phyloP scores from a whole-genome alignment of 225 moss, liverwort and hornwort genomes.

The Asterella californica region DNA sequence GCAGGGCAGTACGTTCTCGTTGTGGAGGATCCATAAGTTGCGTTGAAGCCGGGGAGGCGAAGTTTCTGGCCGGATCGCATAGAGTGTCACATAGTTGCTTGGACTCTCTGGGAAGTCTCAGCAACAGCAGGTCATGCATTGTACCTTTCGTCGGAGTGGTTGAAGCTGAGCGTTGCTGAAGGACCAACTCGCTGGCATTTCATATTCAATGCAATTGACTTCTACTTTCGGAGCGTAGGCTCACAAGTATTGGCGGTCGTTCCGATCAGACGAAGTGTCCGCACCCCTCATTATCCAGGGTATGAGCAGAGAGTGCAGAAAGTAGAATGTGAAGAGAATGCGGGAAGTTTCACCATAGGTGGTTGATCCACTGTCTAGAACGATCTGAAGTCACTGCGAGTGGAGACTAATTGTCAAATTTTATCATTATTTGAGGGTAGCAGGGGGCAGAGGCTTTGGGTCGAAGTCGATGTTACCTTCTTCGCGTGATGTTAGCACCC shows the following conservation, averaged over 20 bases:
- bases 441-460: not conserved
- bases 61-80: not conserved
- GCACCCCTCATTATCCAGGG: not conserved
- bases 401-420: not conserved
- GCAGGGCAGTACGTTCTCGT: not conserved
- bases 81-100: not conserved
- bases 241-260: slow-evolving; percentile 17
- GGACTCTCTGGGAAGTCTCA: not conserved
- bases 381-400: not conserved
- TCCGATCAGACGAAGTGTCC: slow-evolving; percentile 6
- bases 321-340: slow-evolving; percentile 32
- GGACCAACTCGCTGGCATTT: not conserved
- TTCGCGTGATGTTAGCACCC: not conserved
- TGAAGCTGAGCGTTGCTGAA: not conserved
- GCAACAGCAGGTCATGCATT: not conserved
- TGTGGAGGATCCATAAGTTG: not conserved
- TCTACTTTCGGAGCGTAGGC: slow-evolving; percentile 3
- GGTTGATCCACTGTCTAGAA: slow-evolving; percentile 1
- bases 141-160: not conserved
- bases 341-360: not conserved
- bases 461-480: not conserved
- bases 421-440: not conserved
- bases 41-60: not conserved
- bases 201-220: slow-evolving; percentile 7
- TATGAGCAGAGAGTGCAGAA: slow-evolving; percentile 9